Conservation (phyloP, 2,329 filamentous ascomycete genomes). For the Fusarium palustre region DNA sequence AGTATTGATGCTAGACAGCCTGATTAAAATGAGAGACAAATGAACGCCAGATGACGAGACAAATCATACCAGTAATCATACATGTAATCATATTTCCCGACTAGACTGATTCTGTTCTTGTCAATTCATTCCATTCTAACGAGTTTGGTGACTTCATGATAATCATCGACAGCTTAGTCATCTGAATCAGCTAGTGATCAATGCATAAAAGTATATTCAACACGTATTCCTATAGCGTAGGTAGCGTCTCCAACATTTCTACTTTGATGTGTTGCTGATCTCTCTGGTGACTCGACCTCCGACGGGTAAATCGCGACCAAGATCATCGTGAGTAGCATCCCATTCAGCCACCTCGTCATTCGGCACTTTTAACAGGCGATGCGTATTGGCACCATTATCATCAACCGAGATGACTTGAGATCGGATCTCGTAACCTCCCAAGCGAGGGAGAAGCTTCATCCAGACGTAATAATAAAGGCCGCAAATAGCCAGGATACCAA, state of each 20-base stretch:
- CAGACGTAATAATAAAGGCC: constrained; percentile 69
- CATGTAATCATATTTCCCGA: too few relatives aligned
- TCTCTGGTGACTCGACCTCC: not conserved
- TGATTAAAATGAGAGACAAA: not conserved
- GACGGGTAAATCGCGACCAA: constrained; percentile 40
- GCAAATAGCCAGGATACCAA: constrained; percentile 54
- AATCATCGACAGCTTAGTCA: not conserved
- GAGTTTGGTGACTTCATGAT: not conserved
- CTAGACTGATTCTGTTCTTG: not conserved
- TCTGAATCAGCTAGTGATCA: not conserved
- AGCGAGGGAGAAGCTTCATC: constrained; percentile 67
- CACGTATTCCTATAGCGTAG: fast-evolving
- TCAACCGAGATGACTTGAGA: constrained; percentile 63
- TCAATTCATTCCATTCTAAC: not conserved
- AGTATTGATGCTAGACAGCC: not conserved
- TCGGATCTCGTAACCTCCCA: constrained; percentile 65
- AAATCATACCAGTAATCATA: too few relatives aligned
- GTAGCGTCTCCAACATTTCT: fast-evolving
- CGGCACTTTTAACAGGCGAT: constrained; percentile 66
- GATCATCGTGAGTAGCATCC: constrained; percentile 69
- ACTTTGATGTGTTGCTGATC: not conserved
- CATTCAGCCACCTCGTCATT: constrained; percentile 63
- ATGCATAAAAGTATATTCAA: not conserved
- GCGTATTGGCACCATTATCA: constrained; percentile 55
- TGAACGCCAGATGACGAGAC: not conserved